Conservation (phyloP, 148 eudicot species). For the Hydrangea macrophylla region DNA sequence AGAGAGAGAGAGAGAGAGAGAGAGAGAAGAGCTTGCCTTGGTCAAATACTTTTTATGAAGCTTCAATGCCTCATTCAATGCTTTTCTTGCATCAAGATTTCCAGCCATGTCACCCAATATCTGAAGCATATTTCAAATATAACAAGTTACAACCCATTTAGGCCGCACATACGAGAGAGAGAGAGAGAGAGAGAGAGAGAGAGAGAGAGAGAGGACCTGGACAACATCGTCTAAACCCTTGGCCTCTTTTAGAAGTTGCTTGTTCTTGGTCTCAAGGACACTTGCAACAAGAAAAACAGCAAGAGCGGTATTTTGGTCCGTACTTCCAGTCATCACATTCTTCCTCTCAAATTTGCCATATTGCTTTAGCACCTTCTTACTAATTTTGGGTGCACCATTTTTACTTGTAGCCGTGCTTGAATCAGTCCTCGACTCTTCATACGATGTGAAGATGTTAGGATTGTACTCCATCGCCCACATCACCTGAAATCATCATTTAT, state of each 20-base stretch:
- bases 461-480: constrained; percentile 99
- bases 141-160: not conserved
- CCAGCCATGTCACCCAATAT: constrained; percentile 79
- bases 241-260: constrained; percentile 75
- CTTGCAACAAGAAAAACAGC: constrained; percentile 89
- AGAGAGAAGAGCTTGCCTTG: constrained; percentile 38
- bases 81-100: constrained; percentile 75
- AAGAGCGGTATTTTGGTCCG: constrained; percentile 60
- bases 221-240: constrained; percentile 92
- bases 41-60: constrained; percentile 78
- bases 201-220: constrained; percentile 39
- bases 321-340: constrained; percentile 51
- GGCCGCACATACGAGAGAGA: not conserved
- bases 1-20: not conserved
- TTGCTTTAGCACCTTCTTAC: constrained; percentile 51
- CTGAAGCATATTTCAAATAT: constrained; percentile 30
- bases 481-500: constrained; percentile 45
- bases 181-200: not conserved
- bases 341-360: constrained; percentile 91
- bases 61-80: constrained; percentile 66
- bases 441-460: constrained; percentile 64
- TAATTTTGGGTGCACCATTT: constrained; percentile 39
- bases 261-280: constrained; percentile 88
- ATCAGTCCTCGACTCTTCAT: constrained; percentile 38
- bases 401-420: constrained; percentile 27